phyloP scores from a whole-genome alignment of 306 rosid species.

The Cucumis sativus region DNA sequence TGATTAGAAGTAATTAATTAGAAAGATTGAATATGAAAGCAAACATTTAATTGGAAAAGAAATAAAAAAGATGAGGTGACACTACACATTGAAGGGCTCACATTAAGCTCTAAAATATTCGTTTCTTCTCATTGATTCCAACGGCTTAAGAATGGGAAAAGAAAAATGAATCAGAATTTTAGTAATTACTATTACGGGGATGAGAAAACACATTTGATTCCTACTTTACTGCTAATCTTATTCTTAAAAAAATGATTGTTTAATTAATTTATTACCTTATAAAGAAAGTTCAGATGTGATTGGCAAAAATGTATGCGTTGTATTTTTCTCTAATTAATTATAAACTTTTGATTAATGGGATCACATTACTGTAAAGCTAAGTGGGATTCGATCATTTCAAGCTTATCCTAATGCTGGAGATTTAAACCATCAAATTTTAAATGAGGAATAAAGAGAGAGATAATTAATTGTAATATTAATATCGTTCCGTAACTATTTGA shows the following conservation, averaged over 20 bases:
- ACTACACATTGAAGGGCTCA: slow-evolving; percentile 1
- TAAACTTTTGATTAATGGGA: not conserved
- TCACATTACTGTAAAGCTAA: not conserved
- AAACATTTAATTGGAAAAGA: not conserved
- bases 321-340: not conserved
- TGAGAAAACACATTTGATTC: not conserved
- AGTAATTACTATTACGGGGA: slow-evolving; percentile 2
- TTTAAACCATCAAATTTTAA: too few species aligned
- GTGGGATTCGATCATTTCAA: not conserved
- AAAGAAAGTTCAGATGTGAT: not conserved
- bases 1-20: not conserved
- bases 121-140: not conserved
- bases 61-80: not conserved
- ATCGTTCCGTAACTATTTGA: too few species aligned
- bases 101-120: not conserved
- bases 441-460: too few species aligned
- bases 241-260: not conserved
- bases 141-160: not conserved
- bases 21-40: not conserved
- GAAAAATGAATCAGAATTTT: not conserved
- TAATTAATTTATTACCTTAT: not conserved
- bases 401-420: not conserved
- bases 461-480: too few species aligned
- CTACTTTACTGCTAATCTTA: not conserved
- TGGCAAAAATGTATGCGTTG: not conserved